phyloP scores from a whole-genome alignment of 768 basidiomycete species.

The Lactarius vividus region DNA sequence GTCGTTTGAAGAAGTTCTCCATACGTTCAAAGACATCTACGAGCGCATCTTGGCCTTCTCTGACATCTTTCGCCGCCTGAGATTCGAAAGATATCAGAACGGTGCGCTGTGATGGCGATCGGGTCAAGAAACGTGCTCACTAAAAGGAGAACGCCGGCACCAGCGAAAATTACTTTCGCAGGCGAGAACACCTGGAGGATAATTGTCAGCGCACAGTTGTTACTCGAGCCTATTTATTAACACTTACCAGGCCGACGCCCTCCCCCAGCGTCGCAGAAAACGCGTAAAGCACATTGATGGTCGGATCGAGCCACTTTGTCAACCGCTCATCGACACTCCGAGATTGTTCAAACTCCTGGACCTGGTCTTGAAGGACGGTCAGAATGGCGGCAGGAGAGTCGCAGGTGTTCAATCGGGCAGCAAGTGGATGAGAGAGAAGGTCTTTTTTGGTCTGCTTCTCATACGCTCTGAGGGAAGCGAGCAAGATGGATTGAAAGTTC shows the following conservation, averaged over 20 bases:
- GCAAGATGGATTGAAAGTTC: background rate
- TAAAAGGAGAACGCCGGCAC: background rate
- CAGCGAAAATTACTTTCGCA: background rate
- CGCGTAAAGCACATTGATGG: background rate
- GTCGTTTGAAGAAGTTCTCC: background rate
- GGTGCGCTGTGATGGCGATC: background rate
- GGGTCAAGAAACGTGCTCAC: background rate
- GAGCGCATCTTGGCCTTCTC: background rate
- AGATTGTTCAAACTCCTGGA: background rate
- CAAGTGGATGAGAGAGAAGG: background rate
- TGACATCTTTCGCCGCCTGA: background rate
- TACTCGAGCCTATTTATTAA: background rate
- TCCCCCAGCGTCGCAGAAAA: background rate
- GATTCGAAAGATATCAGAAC: background rate
- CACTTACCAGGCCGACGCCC: background rate
- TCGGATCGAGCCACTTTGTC: background rate
- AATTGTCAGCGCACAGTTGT: background rate
- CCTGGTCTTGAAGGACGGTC: background rate
- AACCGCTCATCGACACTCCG: background rate
- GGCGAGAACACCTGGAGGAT: background rate
- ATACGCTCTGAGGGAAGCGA: background rate
- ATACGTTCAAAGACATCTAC: background rate
- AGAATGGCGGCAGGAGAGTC: background rate
- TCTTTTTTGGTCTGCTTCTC: background rate
- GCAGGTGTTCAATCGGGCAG: background rate